These are phyloP conservation scores for Thalassia testudinum DNA, from an alignment of 116 monocot species.

Conservation along the genomic window DNA sequence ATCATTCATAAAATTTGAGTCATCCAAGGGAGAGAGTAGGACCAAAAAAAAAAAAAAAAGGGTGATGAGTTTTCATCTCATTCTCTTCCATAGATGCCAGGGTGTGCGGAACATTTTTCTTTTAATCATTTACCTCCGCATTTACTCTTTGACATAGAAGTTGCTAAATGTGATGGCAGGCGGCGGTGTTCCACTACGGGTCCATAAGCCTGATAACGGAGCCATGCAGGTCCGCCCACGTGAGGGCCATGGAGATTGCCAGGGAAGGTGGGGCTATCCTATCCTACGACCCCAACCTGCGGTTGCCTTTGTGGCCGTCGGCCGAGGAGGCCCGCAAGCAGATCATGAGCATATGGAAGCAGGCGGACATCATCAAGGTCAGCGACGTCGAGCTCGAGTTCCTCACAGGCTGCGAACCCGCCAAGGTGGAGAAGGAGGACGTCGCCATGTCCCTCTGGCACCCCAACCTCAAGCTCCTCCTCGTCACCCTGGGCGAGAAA, in stretches of 20 bases:
- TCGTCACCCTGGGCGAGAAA: slow-evolving; percentile 21
- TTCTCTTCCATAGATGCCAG: too few species aligned
- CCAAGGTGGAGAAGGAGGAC: slow-evolving; percentile 14
- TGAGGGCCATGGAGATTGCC: slow-evolving; percentile 33
- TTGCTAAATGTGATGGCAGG: neutral
- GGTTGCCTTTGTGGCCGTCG: slow-evolving; percentile 46
- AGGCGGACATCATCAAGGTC: slow-evolving; percentile 46
- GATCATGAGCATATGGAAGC: slow-evolving; percentile 47
- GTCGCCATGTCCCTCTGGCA: slow-evolving; percentile 17
- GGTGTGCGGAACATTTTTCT: too few species aligned
- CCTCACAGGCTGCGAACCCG: slow-evolving; percentile 11
- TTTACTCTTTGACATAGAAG: neutral
- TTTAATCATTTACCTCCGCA: too few species aligned
- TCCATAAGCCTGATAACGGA: slow-evolving; percentile 47
- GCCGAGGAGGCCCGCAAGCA: slow-evolving; percentile 21
- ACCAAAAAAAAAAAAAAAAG: too few species aligned
- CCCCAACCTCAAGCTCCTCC: slow-evolving; percentile 10
- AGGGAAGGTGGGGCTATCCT: slow-evolving; percentile 29
- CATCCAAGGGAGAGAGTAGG: too few species aligned
- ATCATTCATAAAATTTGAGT: too few species aligned
- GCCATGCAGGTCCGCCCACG: slow-evolving; percentile 36
- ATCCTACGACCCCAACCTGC: slow-evolving; percentile 41
- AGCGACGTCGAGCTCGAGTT: slow-evolving; percentile 26
- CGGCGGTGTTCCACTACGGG: slow-evolving; percentile 42
- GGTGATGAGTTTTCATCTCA: too few species aligned